phyloP scores from a whole-genome alignment of 2,329 filamentous ascomycete genomes.

The Fusarium fracticaudum region DNA sequence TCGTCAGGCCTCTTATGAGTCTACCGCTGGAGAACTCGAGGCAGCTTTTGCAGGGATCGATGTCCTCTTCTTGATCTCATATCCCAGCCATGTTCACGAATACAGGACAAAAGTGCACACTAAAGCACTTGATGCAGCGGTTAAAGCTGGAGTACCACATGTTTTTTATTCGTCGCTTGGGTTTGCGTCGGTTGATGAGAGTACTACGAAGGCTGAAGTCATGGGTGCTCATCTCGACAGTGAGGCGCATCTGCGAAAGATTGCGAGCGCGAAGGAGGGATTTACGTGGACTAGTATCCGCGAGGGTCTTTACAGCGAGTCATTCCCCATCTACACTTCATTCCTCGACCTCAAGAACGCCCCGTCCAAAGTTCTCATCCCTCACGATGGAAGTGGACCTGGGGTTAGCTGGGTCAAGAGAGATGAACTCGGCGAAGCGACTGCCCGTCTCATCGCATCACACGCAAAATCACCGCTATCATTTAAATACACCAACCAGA shows the following conservation, averaged over 20 bases:
- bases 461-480: neutral
- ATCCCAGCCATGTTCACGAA: conserved; percentile 28
- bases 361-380: neutral
- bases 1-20: conserved; percentile 28
- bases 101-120: conserved; percentile 15
- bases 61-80: conserved; percentile 27
- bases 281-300: conserved; percentile 30
- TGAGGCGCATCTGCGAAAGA: conserved; percentile 1
- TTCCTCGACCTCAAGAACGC: conserved; percentile 22
- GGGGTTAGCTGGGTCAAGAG: conserved; percentile 32
- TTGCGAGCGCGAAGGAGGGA: neutral
- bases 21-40: neutral
- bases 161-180: conserved; percentile 31
- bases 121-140: conserved; percentile 20
- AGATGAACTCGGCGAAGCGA: conserved; percentile 32
- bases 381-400: conserved; percentile 16
- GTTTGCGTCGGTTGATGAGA: neutral
- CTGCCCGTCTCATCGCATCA: conserved; percentile 11
- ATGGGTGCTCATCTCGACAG: conserved; percentile 33
- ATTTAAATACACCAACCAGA: neutral
- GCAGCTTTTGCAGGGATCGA: neutral
- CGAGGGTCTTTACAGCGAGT: conserved; percentile 33
- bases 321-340: conserved; percentile 29
- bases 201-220: conserved; percentile 8
- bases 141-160: conserved; percentile 14